Conservation (phyloP, 1,284 basidiomycete genomes). For the Ustilago esculenta region DNA sequence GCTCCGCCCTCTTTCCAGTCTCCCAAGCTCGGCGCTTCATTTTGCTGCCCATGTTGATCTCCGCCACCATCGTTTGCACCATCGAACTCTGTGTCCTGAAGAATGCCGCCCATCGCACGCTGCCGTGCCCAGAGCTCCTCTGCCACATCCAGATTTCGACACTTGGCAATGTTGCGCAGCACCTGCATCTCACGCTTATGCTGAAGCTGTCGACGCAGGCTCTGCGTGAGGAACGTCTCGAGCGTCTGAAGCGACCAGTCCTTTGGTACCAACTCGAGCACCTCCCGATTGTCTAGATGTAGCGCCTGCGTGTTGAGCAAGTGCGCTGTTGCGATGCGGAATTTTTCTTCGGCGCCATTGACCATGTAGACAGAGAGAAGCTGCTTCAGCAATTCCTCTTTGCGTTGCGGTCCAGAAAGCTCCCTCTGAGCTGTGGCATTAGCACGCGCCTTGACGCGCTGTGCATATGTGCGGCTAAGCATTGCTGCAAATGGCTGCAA, state of each 20-base stretch:
- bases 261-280: conserved; percentile 52
- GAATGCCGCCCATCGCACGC: conserved; percentile 49
- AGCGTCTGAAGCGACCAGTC: conserved; percentile 55
- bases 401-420: conserved; percentile 14
- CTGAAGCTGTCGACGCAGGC: conserved; percentile 48
- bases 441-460: conserved; percentile 33
- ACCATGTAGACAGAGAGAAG: conserved; percentile 46
- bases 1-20: conserved; percentile 13
- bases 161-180: conserved; percentile 45
- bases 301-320: conserved; percentile 55
- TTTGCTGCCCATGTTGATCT: not conserved
- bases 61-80: conserved; percentile 5
- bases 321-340: conserved; percentile 51
- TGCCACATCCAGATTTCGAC: conserved; percentile 48
- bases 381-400: conserved; percentile 40
- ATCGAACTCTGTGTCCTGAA: conserved; percentile 43
- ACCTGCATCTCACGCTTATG: conserved; percentile 43
- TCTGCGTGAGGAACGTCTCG: conserved; percentile 52
- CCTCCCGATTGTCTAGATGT: conserved; percentile 47
- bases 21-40: conserved; percentile 8
- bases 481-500: conserved; percentile 39
- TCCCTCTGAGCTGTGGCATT: conserved; percentile 15
- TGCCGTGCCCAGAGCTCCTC: conserved; percentile 51
- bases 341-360: conserved; percentile 41
- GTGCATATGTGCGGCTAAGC: conserved; percentile 34